Conservation (phyloP, 2,329 filamentous ascomycete genomes). For the Pyricularia pennisetigena region DNA sequence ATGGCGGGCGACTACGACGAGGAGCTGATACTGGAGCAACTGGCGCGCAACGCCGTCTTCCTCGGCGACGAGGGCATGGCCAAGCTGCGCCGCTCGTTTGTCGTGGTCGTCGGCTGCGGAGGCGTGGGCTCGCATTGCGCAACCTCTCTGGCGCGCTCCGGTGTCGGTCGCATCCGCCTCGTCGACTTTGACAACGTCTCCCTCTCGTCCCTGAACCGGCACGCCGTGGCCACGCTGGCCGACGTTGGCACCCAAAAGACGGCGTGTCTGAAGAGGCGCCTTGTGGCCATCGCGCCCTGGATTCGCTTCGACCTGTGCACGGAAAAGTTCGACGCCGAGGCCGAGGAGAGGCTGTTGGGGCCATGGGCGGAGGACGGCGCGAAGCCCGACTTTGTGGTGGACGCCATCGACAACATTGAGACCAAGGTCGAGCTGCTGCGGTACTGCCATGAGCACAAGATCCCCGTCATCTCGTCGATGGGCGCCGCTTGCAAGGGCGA, state of each 20-base stretch:
- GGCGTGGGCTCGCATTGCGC: slow-evolving; percentile 91
- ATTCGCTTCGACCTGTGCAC: slow-evolving; percentile 77
- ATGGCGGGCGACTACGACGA: slow-evolving; percentile 56
- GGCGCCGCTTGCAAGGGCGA: slow-evolving; percentile 91
- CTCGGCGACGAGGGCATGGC: slow-evolving; percentile 71
- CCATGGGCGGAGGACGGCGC: slow-evolving; percentile 50
- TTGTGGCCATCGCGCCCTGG: slow-evolving; percentile 88
- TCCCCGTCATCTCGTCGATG: slow-evolving; percentile 90
- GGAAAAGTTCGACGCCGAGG: slow-evolving; percentile 66
- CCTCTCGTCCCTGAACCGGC: slow-evolving; percentile 86
- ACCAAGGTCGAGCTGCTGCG: slow-evolving; percentile 86
- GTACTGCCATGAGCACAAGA: slow-evolving; percentile 69
- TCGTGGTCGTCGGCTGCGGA: slow-evolving; percentile 86
- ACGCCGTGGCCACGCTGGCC: slow-evolving; percentile 85
- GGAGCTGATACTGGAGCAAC: slow-evolving; percentile 86
- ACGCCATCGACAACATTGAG: slow-evolving; percentile 97
- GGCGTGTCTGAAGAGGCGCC: slow-evolving; percentile 64
- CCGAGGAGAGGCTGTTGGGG: slow-evolving; percentile 56
- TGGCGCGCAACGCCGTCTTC: slow-evolving; percentile 88
- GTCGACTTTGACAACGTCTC: slow-evolving; percentile 98
- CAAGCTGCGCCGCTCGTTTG: slow-evolving; percentile 70
- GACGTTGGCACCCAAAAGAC: slow-evolving; percentile 94
- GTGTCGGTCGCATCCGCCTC: slow-evolving; percentile 76
- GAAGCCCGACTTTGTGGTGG: slow-evolving; percentile 80
- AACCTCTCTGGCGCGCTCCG: slow-evolving; percentile 77